A percentile compares a stretch with the other conserved stretches of the same genome.
These are phyloP conservation scores for Wickerhamomyces ciferrii DNA, from an alignment of 805 yeast species.

Conservation along the genomic window DNA sequence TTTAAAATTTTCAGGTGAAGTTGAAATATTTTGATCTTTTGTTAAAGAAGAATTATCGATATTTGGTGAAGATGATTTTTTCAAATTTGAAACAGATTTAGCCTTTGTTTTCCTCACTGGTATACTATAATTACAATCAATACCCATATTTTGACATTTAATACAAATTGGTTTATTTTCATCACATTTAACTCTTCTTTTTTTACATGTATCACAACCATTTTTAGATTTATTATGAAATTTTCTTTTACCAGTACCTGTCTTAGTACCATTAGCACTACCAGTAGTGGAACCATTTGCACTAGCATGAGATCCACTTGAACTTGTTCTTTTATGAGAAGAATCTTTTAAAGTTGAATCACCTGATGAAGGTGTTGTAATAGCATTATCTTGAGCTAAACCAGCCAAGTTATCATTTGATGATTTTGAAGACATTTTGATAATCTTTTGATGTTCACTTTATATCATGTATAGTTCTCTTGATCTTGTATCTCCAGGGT, in stretches of 20 bases:
- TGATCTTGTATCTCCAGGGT: no score
- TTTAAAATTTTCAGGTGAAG: neutral
- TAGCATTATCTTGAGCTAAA: neutral
- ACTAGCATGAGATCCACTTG: neutral
- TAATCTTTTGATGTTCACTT: no score
- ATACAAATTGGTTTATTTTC: conserved; percentile 75
- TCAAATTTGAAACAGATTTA: conserved; percentile 1
- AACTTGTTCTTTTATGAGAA: neutral
- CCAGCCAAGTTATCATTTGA: neutral
- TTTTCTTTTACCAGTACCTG: conserved; percentile 63
- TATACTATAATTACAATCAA: conserved; percentile 64
- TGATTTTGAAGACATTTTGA: neutral
- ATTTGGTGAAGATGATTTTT: conserved; percentile 1
- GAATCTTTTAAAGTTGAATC: neutral
- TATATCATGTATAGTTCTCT: no score
- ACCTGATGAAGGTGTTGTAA: neutral
- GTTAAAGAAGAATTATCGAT: conserved; percentile 2
- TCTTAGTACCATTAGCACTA: neutral
- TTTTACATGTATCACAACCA: conserved; percentile 88
- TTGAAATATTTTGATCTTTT: neutral
- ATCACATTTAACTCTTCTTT: conserved; percentile 89
- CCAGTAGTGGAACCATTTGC: neutral
- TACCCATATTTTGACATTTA: conserved; percentile 74
- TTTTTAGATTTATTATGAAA: conserved; percentile 85
- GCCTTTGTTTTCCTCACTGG: conserved; percentile 17